These are phyloP conservation scores for Podaxis sp. DNA, from an alignment of 768 basidiomycete genomes.

Conservation along the genomic window DNA sequence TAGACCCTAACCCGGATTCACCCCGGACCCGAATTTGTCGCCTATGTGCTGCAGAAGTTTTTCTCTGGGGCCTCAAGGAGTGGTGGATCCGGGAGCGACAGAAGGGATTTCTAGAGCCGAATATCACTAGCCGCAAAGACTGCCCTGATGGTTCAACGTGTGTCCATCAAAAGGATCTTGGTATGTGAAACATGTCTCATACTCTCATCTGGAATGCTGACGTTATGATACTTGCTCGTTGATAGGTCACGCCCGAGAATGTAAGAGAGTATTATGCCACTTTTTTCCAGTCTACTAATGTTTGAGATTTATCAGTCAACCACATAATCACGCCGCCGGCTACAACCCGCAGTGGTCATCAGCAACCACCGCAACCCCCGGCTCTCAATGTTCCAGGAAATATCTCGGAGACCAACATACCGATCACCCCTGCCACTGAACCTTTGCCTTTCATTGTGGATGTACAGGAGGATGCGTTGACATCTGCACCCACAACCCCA, in stretches of 20 bases:
- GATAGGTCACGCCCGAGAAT: conserved; percentile 72
- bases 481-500: conserved; percentile 7
- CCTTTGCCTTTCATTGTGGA: not conserved
- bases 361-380: not conserved
- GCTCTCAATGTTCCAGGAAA: not conserved
- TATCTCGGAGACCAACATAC: not conserved
- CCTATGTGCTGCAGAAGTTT: conserved; percentile 69
- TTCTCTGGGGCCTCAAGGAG: conserved; percentile 72
- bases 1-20: conserved; percentile 54
- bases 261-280: conserved; percentile 38
- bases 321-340: conserved; percentile 33
- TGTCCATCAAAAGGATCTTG: conserved; percentile 55
- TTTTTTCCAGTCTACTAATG: not conserved
- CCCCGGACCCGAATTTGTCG: conserved; percentile 67
- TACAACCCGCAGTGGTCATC: conserved; percentile 4
- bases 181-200: conserved; percentile 37
- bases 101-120: conserved; percentile 61
- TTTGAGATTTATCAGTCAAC: conserved; percentile 31
- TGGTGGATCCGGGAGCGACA: conserved; percentile 83
- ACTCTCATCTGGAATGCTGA: not conserved
- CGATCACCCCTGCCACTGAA: not conserved
- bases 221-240: conserved; percentile 1
- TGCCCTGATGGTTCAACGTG: conserved; percentile 66
- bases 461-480: not conserved
- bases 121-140: conserved; percentile 58